These are phyloP conservation scores for Boletus semigastroideus DNA, from an alignment of 1,284 basidiomycete genomes.

Conservation along the genomic window DNA sequence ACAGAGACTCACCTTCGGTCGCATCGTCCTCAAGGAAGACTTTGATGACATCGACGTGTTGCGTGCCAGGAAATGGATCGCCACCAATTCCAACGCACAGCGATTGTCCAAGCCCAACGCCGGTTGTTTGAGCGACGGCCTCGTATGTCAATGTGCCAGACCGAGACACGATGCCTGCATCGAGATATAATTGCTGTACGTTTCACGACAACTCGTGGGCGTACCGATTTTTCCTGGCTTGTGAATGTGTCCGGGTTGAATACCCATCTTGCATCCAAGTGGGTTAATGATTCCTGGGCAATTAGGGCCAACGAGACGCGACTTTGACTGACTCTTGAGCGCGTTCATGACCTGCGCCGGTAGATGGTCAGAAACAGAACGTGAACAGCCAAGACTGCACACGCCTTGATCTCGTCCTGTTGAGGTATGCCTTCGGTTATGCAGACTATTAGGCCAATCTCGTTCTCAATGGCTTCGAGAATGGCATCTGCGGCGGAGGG, in stretches of 20 bases:
- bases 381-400: slow-evolving; percentile 19
- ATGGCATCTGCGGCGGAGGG: slow-evolving; percentile 93
- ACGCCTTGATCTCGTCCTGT: slow-evolving; percentile 87
- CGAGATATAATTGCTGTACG: slow-evolving; percentile 1
- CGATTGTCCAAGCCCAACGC: slow-evolving; percentile 95
- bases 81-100: slow-evolving; percentile 98
- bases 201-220: slow-evolving; percentile 20
- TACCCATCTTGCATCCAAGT: slow-evolving; percentile 98
- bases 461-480: slow-evolving; percentile 96
- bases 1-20: slow-evolving; percentile 69
- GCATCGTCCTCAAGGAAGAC: slow-evolving; percentile 93
- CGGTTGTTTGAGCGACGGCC: slow-evolving; percentile 92
- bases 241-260: slow-evolving; percentile 98
- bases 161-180: slow-evolving; percentile 90
- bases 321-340: slow-evolving; percentile 91
- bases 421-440: slow-evolving; percentile 98
- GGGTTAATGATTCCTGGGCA: slow-evolving; percentile 99
- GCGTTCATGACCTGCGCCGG: slow-evolving; percentile 81
- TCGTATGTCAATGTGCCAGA: slow-evolving; percentile 95
- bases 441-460: slow-evolving; percentile 94
- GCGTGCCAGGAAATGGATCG: slow-evolving; percentile 98
- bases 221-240: slow-evolving; percentile 90
- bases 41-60: slow-evolving; percentile 95
- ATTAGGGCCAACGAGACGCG: slow-evolving; percentile 94
- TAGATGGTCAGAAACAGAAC: slow-evolving; percentile 5